Base-by-base conservation (phyloP, 2,329 filamentous ascomycete species). In the Fusarium azukiicola region DNA sequence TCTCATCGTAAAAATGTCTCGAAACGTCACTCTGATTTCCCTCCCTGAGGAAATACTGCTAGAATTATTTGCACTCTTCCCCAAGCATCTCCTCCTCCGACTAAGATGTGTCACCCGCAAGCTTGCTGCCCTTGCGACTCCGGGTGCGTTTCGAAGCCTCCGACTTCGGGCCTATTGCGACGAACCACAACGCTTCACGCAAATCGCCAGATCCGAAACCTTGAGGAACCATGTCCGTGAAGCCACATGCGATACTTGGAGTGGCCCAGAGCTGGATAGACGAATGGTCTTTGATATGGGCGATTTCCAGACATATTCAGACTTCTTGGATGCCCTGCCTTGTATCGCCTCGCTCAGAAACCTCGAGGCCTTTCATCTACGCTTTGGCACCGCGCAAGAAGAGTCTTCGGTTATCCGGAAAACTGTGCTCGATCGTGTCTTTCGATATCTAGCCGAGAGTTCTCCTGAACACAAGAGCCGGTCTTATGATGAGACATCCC, bases 191-290 rank as follows among this genome's bases (percentile, higher is more conserved):
- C 40, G 58, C 7, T 63, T 75, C 9, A 21, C 54, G 1, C 17
- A 42, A n/a, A 73, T 67, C 19, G 69, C 69, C 6, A 14, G 36
- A 5, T 36, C 69, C 2, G 19, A 63, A 23, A 56, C 32, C 38
- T 46, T 77, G 10, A 16, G 69, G 17, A 13, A 2, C 3, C 56
- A 69, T 17, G 67, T 77, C 6, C 70, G 61, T 7, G 74, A 77
- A 16, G 40, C 74, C 6, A 76, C 74, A 4, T 71, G 67, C 40
- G 77, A 79, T 46, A 71, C 73, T 4, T 68, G 73, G 75, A 27
- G 49, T 17, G 63, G 36, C 8, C 36, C 47, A 3, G 68, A 49
- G 2, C 54, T 72, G 13, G 19, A 42, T 21, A 69, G 64, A 42
- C 38, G 38, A 14, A 13, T 32, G 7, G 14, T 67, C 17, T 27